phyloP scores from a whole-genome alignment of 257 asterid species.

The Salvia splendens region DNA sequence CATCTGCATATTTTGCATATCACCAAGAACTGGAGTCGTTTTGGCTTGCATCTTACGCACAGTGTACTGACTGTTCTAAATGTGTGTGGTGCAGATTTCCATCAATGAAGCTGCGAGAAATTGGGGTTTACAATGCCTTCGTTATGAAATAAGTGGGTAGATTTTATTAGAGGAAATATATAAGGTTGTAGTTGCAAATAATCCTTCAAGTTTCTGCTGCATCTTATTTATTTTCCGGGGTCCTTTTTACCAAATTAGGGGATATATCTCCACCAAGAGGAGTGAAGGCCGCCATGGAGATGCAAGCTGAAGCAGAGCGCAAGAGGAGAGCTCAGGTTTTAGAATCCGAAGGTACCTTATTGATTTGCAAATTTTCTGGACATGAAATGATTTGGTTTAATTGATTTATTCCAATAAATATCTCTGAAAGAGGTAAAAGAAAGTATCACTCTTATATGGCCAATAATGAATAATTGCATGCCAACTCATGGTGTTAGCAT shows the following conservation, averaged over 20 bases:
- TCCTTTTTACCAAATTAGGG: conserved; percentile 47
- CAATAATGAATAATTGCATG: conserved; percentile 5
- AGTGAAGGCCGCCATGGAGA: conserved; percentile 90
- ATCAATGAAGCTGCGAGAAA: conserved; percentile 84
- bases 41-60: conserved; percentile 16
- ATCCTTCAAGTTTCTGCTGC: conserved; percentile 17
- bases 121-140: conserved; percentile 92
- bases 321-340: conserved; percentile 86
- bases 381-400: not conserved
- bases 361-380: conserved; percentile 1
- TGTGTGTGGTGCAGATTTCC: conserved; percentile 56
- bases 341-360: conserved; percentile 78
- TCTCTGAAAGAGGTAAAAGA: conserved; percentile 1
- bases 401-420: not conserved
- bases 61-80: conserved; percentile 21
- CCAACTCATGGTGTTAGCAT: conserved; percentile 4
- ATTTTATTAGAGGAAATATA: not conserved
- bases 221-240: conserved; percentile 14
- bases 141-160: conserved; percentile 94
- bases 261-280: conserved; percentile 93
- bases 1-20: conserved; percentile 14
- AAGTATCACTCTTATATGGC: not conserved
- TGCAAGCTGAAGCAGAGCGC: conserved; percentile 99
- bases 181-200: conserved; percentile 19
- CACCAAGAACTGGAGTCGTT: conserved; percentile 5